A percentile compares a stretch with the other conserved stretches of the same genome.
phyloP scores from a whole-genome alignment of 257 asterid genomes.

The Henckelia pumila region DNA sequence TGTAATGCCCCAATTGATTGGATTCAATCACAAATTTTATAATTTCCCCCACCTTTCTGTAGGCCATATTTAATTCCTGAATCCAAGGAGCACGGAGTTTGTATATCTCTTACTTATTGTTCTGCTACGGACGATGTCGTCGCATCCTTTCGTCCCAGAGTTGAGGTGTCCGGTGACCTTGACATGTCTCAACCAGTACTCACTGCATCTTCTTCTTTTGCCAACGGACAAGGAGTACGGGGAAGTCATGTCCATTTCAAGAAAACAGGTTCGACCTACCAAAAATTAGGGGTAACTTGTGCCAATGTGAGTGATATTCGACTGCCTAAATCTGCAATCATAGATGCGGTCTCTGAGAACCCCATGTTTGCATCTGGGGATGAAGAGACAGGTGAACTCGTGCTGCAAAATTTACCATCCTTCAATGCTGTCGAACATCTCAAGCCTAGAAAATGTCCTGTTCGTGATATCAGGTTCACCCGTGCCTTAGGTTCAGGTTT shows the following conservation, averaged over 20 bases:
- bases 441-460: constrained; percentile 38
- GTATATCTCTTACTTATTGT: constrained; percentile 80
- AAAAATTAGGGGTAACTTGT: constrained; percentile 47
- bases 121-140: constrained; percentile 52
- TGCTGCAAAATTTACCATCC: constrained; percentile 65
- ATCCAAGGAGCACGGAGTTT: constrained; percentile 76
- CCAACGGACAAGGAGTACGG: constrained; percentile 37
- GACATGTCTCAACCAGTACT: constrained; percentile 47
- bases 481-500: constrained; percentile 37
- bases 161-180: constrained; percentile 35
- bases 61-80: constrained; percentile 71
- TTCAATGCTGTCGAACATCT: constrained; percentile 43
- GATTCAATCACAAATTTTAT: not conserved
- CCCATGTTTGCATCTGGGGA: constrained; percentile 69
- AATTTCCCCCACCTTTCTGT: constrained; percentile 21
- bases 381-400: constrained; percentile 54
- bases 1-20: not conserved
- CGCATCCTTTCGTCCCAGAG: constrained; percentile 89
- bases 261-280: constrained; percentile 45
- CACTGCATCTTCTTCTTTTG: constrained; percentile 34
- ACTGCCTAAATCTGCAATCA: constrained; percentile 66
- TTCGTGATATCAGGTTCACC: constrained; percentile 65
- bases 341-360: constrained; percentile 42
- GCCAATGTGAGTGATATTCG: constrained; percentile 60
- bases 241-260: constrained; percentile 68